Evolutionary conservation across 371 early-diverging fungal species (phyloP).

Genomic region (Apophysomyces elegans): DNA sequence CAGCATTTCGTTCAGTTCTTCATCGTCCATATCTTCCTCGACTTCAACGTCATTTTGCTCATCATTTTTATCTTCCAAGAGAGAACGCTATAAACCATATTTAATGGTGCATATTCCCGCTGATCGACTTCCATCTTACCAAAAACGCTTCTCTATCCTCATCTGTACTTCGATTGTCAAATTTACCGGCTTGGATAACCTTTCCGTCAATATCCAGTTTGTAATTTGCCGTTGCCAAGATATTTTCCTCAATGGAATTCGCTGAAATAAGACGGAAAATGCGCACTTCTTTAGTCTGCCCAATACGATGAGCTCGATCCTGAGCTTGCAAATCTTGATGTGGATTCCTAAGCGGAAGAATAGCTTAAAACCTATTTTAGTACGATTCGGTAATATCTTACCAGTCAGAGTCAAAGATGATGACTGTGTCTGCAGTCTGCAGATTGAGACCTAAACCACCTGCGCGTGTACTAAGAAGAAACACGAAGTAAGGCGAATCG

Average conservation of each 20-base stretch:
- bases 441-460: slow-evolving; percentile 99
- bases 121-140: slow-evolving; percentile 18
- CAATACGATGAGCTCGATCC: slow-evolving; percentile 99
- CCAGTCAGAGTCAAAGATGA: slow-evolving; percentile 99
- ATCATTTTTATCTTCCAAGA: slow-evolving; percentile 72
- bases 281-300: slow-evolving; percentile 99
- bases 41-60: slow-evolving; percentile 62
- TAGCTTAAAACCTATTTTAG: too few relatives aligned
- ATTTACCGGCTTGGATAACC: slow-evolving; percentile 99
- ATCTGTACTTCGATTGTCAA: slow-evolving; percentile 94
- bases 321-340: slow-evolving; percentile 99
- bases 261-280: slow-evolving; percentile 96
- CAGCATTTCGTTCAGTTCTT: slow-evolving; percentile 62
- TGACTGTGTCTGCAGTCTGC: slow-evolving; percentile 99
- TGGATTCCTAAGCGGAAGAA: slow-evolving; percentile 72
- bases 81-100: slow-evolving; percentile 51
- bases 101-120: background rate
- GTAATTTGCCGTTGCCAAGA: slow-evolving; percentile 93
- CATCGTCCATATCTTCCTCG: slow-evolving; percentile 68
- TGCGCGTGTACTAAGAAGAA: slow-evolving; percentile 98
- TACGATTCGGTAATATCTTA: slow-evolving; percentile 11
- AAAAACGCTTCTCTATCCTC: slow-evolving; percentile 92
- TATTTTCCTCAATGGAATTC: slow-evolving; percentile 96
- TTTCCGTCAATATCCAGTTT: slow-evolving; percentile 98
- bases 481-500: slow-evolving; percentile 88